Conservation (phyloP, 2,329 filamentous ascomycete genomes). For the Botrytis byssoidea region DNA sequence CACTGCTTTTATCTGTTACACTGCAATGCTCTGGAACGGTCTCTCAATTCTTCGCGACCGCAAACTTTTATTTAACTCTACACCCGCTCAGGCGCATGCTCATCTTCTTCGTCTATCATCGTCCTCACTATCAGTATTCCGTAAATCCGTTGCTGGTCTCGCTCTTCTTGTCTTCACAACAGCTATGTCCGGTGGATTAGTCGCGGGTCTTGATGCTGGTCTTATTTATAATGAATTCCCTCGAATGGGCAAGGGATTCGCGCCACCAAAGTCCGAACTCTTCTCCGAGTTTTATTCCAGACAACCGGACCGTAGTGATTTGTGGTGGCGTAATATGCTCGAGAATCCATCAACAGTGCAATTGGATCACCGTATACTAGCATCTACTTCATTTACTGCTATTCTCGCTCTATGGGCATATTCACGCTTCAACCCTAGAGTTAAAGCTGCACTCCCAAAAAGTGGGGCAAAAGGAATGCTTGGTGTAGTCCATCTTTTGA, state of each 20-base stretch:
- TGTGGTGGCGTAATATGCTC: constrained; percentile 96
- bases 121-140: constrained; percentile 70
- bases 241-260: constrained; percentile 81
- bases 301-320: constrained; percentile 71
- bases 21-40: constrained; percentile 89
- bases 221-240: constrained; percentile 99
- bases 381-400: constrained; percentile 81
- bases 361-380: constrained; percentile 90
- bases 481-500: constrained; percentile 80
- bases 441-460: constrained; percentile 58
- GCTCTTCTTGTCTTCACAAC: constrained; percentile 79
- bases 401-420: constrained; percentile 81
- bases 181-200: constrained; percentile 88
- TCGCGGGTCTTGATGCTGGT: constrained; percentile 92
- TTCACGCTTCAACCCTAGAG: constrained; percentile 60
- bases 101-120: constrained; percentile 61
- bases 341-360: constrained; percentile 97
- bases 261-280: constrained; percentile 79
- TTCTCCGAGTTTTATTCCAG: constrained; percentile 84
- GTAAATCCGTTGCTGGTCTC: constrained; percentile 68
- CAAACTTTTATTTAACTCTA: constrained; percentile 62
- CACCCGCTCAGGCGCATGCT: constrained; percentile 56
- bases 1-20: constrained; percentile 89
- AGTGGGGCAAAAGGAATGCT: constrained; percentile 67
- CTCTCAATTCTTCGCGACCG: constrained; percentile 79